phyloP scores from a whole-genome alignment of 179 eudicot species.

The Beta corolliflora region DNA sequence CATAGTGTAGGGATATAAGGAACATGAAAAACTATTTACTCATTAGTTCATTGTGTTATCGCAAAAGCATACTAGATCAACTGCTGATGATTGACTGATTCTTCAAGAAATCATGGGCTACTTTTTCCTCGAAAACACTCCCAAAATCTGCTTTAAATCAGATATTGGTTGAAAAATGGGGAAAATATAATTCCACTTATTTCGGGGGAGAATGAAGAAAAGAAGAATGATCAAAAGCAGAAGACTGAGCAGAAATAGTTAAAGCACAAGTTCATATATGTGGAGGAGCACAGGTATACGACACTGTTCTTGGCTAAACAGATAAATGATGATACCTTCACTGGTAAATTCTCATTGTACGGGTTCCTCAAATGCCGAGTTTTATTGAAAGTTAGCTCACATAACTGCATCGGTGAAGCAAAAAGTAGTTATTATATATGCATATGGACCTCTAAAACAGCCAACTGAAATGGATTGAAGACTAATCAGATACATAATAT shows the following conservation, averaged over 20 bases:
- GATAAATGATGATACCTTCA: slow-evolving; percentile 60
- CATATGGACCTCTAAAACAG: neutral
- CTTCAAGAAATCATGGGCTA: neutral
- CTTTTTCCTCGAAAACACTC: neutral
- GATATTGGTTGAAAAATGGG: neutral
- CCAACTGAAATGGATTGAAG: neutral
- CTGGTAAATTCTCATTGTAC: slow-evolving; percentile 90
- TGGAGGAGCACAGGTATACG: neutral
- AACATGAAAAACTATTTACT: too few species aligned
- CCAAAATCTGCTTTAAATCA: neutral
- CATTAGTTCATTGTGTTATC: neutral
- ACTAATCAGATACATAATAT: neutral
- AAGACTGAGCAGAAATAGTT: neutral
- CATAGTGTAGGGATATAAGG: neutral
- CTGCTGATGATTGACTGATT: neutral
- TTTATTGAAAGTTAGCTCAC: slow-evolving; percentile 89
- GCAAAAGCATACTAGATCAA: neutral
- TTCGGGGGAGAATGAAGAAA: neutral
- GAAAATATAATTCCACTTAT: neutral
- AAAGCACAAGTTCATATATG: slow-evolving; percentile 1
- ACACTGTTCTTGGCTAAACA: slow-evolving; percentile 2
- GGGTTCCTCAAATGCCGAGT: slow-evolving; percentile 96
- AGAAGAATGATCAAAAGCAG: neutral
- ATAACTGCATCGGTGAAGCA: slow-evolving; percentile 63
- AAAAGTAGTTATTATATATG: neutral